phyloP scores from a whole-genome alignment of 2,329 filamentous ascomycete genomes.

The Aspergillus persii region DNA sequence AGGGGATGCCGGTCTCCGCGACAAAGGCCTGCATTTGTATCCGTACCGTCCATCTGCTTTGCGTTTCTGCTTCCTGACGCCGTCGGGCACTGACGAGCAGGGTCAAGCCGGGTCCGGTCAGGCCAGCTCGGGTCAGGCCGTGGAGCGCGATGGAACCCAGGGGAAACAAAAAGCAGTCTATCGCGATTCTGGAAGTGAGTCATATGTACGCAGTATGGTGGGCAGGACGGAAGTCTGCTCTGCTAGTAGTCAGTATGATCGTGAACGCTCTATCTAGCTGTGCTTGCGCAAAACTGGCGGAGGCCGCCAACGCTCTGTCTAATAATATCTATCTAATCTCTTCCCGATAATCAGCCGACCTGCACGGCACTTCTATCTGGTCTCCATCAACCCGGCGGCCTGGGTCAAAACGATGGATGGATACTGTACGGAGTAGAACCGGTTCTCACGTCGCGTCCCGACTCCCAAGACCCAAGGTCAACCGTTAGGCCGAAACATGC shows the following conservation, averaged over 20 bases:
- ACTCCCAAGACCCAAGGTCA: background rate
- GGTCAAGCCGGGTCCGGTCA: background rate
- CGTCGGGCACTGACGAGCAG: constrained; percentile 6
- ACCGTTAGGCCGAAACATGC: background rate
- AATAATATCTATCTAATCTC: background rate
- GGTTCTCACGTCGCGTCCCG: background rate
- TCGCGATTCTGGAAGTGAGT: background rate
- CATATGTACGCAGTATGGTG: background rate
- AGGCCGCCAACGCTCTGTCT: background rate
- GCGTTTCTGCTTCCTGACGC: background rate
- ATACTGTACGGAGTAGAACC: background rate
- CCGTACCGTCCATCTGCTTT: background rate
- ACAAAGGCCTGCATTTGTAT: constrained; percentile 3
- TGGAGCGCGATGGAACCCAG: background rate
- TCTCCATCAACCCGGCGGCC: background rate
- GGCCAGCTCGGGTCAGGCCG: no score
- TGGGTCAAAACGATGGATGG: background rate
- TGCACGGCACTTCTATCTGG: background rate
- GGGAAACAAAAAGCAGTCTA: background rate
- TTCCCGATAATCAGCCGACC: constrained; percentile 4
- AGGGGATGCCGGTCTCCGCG: constrained; percentile 10
- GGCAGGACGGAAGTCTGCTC: background rate
- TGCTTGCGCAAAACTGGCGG: background rate
- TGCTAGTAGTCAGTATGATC: background rate
- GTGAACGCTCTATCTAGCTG: background rate